Base-by-base conservation (phyloP, 768 basidiomycete species). In the Pisolithus microcarpus region DNA sequence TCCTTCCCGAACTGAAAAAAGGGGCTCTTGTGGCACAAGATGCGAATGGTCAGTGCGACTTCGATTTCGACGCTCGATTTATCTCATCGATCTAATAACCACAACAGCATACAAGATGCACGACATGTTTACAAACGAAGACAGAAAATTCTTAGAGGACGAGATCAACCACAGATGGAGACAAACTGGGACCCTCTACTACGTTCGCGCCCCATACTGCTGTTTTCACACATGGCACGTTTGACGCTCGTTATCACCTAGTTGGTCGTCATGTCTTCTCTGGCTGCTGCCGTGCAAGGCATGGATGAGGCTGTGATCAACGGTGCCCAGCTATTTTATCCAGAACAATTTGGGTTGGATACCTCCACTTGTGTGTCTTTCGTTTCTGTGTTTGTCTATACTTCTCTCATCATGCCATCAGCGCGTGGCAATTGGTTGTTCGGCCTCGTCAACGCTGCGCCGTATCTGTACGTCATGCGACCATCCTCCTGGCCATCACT, bases 241-340 rank as follows among this genome's bases (percentile, higher is more conserved):
- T 26, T 26, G 26, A 26, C 26, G 26, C 63, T 45, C 60, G 76
- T 11, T 30, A 1, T 30, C 30, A 30, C 10, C 5, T 13, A 72
- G 61, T 64, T 79, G 37, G 77, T 79, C 23, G 58, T 79, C 43
- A 65, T 81, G 44, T 82, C 85, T 56, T 85, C 84, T 13, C 65
- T 91, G 43, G 85, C 85, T 1, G 89, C 88, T 4, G 85, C 84
- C 46, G 85, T 88, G 16, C 87, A 91, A 74, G 86, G 73, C 38
- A 59, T 64, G 58, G 60, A 61, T 49, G 70, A 76, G 60, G 66
- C 71, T 7, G 75, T 74, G 40, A 66, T 68, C 36, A 77, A 75
- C 44, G 75, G 73, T 19, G 75, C 74, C 15, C 70, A 71, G 47
- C 70, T 70, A 38, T 58, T 65, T 55, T 85, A 77, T 59, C 73